Evolutionary conservation across 2,329 filamentous ascomycete genomes (phyloP), one percentile per base, ranked within the genome.

Genomic region (Exutisphaerella laricina): DNA sequence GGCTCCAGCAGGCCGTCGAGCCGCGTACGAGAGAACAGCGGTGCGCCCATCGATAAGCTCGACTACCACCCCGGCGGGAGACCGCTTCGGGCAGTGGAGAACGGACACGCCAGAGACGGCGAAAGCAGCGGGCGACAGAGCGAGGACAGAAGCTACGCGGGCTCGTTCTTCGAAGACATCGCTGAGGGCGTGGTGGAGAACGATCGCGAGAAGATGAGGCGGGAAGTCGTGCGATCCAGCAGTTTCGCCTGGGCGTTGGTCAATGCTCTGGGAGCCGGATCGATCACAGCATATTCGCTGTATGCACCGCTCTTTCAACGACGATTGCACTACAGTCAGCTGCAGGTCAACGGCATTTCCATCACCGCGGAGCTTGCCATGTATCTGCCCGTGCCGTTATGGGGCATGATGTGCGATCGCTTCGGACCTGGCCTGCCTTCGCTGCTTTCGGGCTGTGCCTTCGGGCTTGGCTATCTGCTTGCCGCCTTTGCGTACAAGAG

Each of bases 271-370:
- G 92, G 86, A 63, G 90, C 88, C 21, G 92, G 90, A 49, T 94
- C 87, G 58, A 87, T 97, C 59, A 88, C 88, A 37, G 85, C 88
- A 36, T 98, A 92, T 70, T 95, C 88, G 25, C 79, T 98, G 22
- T 98, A 97, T 64, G 92, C 85, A 6, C 89, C 87, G 54, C 74
- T 94, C 35, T 88, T 98, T 69, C 87, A 95, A 64, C 83, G 84
- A 42, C 81, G 82, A 32, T 74, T 98, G 39, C 84, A 81, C 60
- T 98, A 97, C 68, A 84, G 82, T 3, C 92, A 98, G 67, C 78
- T 92, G 49, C 86, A 92, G 64, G 88, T 98, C 66, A 97, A 97
- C 66, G 80, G 83, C 21, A 81, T 96, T 33, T 85, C 87, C 48
- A 94, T 94, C 55, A 82, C 84, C 12, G 88, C 88, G 42, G 90